A percentile compares a stretch with the other conserved stretches of the same genome.
Evolutionary conservation across 2,329 filamentous ascomycete genomes (phyloP).

Genomic region (Cladorrhinum sp.): DNA sequence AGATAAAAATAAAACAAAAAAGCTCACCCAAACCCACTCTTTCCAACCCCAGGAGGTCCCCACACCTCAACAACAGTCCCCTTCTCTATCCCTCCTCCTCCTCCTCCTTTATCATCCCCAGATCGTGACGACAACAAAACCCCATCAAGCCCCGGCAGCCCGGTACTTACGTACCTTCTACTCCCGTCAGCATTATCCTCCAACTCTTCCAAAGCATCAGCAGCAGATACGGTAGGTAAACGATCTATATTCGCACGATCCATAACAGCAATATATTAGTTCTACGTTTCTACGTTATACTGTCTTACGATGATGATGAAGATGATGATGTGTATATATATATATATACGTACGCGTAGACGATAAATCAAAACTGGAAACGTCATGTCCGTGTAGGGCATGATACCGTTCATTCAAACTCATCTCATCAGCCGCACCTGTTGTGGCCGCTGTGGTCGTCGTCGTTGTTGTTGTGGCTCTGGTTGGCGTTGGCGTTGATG

Average conservation of each 20-base stretch:
- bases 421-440: background rate
- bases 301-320: background rate
- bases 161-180: slow-evolving; percentile 51
- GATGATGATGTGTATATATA: too few relatives aligned
- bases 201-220: slow-evolving; percentile 64
- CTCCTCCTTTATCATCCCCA: slow-evolving; percentile 25
- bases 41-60: slow-evolving; percentile 82
- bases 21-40: slow-evolving; percentile 75
- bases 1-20: too few relatives aligned
- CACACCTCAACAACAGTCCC: slow-evolving; percentile 84
- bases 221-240: slow-evolving; percentile 72
- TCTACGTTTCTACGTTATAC: background rate
- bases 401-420: slow-evolving; percentile 54
- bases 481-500: too few relatives aligned
- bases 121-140: slow-evolving; percentile 10
- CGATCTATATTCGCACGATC: slow-evolving; percentile 56
- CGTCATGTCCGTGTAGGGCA: slow-evolving; percentile 56
- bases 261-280: slow-evolving; percentile 15
- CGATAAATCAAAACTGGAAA: slow-evolving; percentile 57
- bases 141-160: slow-evolving; percentile 51
- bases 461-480: too few relatives aligned
- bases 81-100: slow-evolving; percentile 58
- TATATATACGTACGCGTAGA: slow-evolving; percentile 45
- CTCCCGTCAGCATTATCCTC: slow-evolving; percentile 32
- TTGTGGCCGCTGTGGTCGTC: background rate